Conservation (phyloP, 2,329 filamentous ascomycete genomes). For the Fusarium algeriense region DNA sequence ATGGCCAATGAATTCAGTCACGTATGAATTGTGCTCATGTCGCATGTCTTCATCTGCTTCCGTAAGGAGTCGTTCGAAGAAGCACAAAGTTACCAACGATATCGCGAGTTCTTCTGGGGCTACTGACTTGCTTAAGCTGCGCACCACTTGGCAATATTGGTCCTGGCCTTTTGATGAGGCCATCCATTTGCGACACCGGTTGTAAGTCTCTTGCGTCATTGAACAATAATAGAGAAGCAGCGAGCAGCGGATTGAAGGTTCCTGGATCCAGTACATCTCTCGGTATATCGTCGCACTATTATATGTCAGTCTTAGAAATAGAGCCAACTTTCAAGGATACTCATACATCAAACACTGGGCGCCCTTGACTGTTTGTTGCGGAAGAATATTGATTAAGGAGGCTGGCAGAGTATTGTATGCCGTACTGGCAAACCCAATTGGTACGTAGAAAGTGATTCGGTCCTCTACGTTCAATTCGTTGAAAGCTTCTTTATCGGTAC, state of each 20-base stretch:
- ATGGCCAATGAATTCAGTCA: not conserved
- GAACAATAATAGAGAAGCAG: conserved; percentile 1
- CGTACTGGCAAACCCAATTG: not conserved
- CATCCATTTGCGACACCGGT: not conserved
- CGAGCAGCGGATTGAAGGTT: not conserved
- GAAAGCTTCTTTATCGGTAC: not conserved
- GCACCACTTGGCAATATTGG: not conserved
- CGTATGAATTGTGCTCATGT: not conserved
- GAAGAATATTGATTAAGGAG: conserved; percentile 11
- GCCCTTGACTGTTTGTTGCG: not conserved
- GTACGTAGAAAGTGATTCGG: not conserved
- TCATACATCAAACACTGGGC: conserved; percentile 5
- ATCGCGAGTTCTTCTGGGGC: not conserved
- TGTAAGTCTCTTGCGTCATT: not conserved
- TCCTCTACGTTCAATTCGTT: not conserved
- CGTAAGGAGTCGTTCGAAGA: not conserved
- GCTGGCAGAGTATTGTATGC: not conserved
- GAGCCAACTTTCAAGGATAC: not conserved
- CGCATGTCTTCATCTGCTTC: not conserved
- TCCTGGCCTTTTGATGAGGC: not conserved
- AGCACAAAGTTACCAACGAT: not conserved
- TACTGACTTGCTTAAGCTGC: not conserved
- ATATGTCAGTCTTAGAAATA: not conserved
- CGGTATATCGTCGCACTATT: too few relatives aligned
- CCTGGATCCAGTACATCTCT: conserved; percentile 4